Evolutionary conservation across 2,329 filamentous ascomycete species (phyloP), one percentile per base, ranked within the genome.

Genomic region (Xylariaceae sp.): DNA sequence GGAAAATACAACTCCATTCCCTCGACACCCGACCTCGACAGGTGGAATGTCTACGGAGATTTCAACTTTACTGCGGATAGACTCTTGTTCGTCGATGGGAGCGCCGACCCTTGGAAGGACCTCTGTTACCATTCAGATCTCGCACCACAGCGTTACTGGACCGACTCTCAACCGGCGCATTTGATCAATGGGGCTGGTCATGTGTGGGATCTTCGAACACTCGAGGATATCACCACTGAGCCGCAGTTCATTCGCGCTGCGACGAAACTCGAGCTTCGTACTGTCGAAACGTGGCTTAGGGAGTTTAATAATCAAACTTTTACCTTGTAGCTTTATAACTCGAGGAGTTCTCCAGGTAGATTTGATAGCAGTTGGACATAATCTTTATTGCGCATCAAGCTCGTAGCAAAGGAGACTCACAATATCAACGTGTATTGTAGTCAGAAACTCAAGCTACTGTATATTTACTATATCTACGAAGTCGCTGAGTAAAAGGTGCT

Each of bases 81-180:
- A 3, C 70, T 82, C 1, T 76, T 78, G 3, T 73, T 80, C 26
- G 77, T 82, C 41, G 79, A 82, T 55, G 80, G 80, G 6, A 70
- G 73, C 58, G 72, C 73, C 32, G 80, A 83, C 58, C 75, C 79
- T 7, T 82, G 80, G 79, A 69, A 77, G 3, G 78, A 78, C 43
- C 60, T 81, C 2, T 79, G 76, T 63, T 81, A 78, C 58, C 79
- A 82, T 50, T 77, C 77, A 0, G 67, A 72, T 41, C 61, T 73
- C 9, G 75, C 74, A 30, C 64, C 66, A 1, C 67, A 72, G 7
- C 67, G 67, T 3, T 61, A 72, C 3, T 65, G 68, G 5, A 13
- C 68, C 8, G 74, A 79, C 49, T 66, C 75, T 16, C 72, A 77
- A 55, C 76, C 78, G 1, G 74, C 77, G 48, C 73, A 77, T 50